Evolutionary conservation across 495 filamentous ascomycete genomes (phyloP).

Genomic region (Neurospora sp.): DNA sequence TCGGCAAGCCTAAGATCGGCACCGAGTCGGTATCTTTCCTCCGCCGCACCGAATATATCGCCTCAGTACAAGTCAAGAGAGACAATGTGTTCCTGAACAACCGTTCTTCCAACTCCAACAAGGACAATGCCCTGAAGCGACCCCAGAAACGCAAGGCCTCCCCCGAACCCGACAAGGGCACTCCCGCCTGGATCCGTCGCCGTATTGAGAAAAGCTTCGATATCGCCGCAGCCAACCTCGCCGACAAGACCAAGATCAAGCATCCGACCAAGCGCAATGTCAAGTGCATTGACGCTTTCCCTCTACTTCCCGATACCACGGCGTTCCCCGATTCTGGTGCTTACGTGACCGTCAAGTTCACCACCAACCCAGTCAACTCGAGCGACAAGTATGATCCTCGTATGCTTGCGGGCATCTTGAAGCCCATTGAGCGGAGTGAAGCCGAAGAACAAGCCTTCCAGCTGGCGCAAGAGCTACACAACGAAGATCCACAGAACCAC

Average conservation of each 20-base stretch:
- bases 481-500: slow-evolving; percentile 49
- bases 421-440: slow-evolving; percentile 46
- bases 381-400: slow-evolving; percentile 60
- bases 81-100: slow-evolving; percentile 28
- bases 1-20: slow-evolving; percentile 62
- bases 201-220: slow-evolving; percentile 81
- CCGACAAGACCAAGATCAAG: slow-evolving; percentile 63
- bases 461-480: slow-evolving; percentile 47
- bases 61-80: slow-evolving; percentile 44
- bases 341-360: slow-evolving; percentile 84
- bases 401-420: slow-evolving; percentile 69
- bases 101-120: slow-evolving; percentile 27
- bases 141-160: slow-evolving; percentile 33
- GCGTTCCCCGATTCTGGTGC: slow-evolving; percentile 79
- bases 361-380: slow-evolving; percentile 61
- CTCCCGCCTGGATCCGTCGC: slow-evolving; percentile 68
- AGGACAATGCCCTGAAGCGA: slow-evolving; percentile 24
- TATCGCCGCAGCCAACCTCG: slow-evolving; percentile 52
- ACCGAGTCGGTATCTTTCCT: slow-evolving; percentile 81
- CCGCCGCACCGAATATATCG: slow-evolving; percentile 91
- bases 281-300: slow-evolving; percentile 67
- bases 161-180: slow-evolving; percentile 52
- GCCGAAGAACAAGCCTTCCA: slow-evolving; percentile 42
- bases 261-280: slow-evolving; percentile 78
- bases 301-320: slow-evolving; percentile 78